These are phyloP conservation scores for Myriosclerotinia scirpicola DNA, from an alignment of 2,329 filamentous ascomycete genomes.

Conservation along the genomic window DNA sequence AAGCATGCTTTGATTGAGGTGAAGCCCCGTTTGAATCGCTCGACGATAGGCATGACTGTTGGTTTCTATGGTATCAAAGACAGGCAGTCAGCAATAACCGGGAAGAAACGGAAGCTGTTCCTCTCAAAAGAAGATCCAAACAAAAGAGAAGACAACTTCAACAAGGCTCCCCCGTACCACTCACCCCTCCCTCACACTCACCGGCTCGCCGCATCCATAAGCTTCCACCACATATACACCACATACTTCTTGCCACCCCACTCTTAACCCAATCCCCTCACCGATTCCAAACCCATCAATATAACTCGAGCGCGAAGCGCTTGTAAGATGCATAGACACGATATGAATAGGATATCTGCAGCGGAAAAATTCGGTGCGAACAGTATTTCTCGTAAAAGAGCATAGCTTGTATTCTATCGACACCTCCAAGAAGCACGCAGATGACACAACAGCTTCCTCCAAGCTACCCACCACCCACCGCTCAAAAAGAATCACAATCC, in stretches of 20 bases:
- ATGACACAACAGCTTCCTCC: too few relatives aligned
- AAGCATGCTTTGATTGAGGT: background rate
- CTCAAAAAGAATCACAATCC: too few relatives aligned
- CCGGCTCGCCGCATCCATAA: background rate
- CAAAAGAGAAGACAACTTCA: background rate
- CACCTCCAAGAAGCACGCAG: too few relatives aligned
- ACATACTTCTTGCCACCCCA: background rate
- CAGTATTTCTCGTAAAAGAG: too few relatives aligned
- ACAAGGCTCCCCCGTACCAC: conserved; percentile 6
- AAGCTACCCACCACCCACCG: too few relatives aligned
- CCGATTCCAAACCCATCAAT: background rate
- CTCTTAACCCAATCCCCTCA: background rate
- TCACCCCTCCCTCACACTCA: background rate
- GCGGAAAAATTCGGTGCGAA: too few relatives aligned
- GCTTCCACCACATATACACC: background rate
- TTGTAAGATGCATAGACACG: background rate
- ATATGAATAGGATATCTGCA: too few relatives aligned
- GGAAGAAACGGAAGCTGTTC: background rate
- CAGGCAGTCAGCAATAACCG: background rate
- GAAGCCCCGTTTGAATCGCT: background rate
- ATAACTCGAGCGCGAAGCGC: background rate
- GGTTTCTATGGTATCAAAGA: background rate
- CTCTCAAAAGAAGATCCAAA: background rate
- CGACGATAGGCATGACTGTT: background rate
- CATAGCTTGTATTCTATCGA: too few relatives aligned